These are phyloP conservation scores for Nitzschia palea DNA, from an alignment of 108 stramenopile genomes.

Conservation along the genomic window DNA sequence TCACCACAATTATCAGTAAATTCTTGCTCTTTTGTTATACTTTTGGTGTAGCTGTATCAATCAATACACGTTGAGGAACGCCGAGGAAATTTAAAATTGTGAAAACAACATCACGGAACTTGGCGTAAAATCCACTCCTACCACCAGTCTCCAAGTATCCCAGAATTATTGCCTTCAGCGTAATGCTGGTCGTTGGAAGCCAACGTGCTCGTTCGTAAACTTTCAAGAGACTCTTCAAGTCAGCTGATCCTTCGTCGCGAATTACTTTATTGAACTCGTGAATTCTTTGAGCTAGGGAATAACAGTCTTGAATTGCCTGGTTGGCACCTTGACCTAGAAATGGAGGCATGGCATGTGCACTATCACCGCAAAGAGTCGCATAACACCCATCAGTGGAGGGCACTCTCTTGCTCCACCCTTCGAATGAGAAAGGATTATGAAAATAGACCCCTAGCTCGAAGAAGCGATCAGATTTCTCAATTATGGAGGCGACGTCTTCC, in stretches of 20 bases:
- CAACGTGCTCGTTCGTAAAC: constrained; percentile 69
- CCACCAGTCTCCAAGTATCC: constrained; percentile 82
- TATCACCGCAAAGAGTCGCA: constrained; percentile 81
- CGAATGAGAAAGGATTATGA: constrained; percentile 74
- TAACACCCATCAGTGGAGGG: constrained; percentile 14
- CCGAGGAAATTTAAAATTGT: constrained; percentile 53
- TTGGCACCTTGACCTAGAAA: constrained; percentile 97
- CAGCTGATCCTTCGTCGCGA: constrained; percentile 11
- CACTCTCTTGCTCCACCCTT: constrained; percentile 66
- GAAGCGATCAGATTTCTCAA: constrained; percentile 53
- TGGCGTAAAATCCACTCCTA: constrained; percentile 42
- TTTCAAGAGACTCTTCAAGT: constrained; percentile 47
- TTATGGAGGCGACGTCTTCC: constrained; percentile 32
- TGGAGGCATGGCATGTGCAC: constrained; percentile 95
- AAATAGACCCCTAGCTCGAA: constrained; percentile 85
- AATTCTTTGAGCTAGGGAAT: constrained; percentile 59
- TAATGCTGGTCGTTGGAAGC: constrained; percentile 75
- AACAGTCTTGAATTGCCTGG: constrained; percentile 93
- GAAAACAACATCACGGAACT: constrained; percentile 81
- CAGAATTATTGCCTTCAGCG: constrained; percentile 64
- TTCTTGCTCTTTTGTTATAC: constrained; percentile 22
- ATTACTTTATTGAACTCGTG: constrained; percentile 7
- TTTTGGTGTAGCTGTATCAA: constrained; percentile 72
- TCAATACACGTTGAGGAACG: constrained; percentile 59
- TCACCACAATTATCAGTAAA: neutral